phyloP scores from a whole-genome alignment of 2,329 filamentous ascomycete genomes.

The Drechslerella dactyloides region DNA sequence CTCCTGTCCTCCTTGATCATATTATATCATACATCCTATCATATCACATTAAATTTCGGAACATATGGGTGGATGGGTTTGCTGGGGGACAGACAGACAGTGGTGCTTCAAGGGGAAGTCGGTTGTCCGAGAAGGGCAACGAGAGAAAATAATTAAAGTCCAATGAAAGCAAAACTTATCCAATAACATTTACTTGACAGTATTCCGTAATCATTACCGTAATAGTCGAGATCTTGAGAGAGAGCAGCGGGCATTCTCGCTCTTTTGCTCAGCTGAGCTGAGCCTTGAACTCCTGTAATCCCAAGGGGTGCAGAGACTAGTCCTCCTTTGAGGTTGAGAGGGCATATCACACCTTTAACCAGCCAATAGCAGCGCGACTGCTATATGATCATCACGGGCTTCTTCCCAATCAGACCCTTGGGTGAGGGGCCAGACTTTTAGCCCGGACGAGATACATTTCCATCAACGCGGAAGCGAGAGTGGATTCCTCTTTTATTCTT shows the following conservation, averaged over 20 bases:
- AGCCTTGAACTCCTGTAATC: neutral
- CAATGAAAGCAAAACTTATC: slow-evolving; percentile 14
- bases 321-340: neutral
- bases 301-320: neutral
- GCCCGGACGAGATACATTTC: neutral
- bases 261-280: neutral
- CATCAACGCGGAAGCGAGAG: slow-evolving; percentile 5
- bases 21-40: slow-evolving; percentile 10
- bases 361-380: neutral
- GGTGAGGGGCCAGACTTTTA: neutral
- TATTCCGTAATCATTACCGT: neutral
- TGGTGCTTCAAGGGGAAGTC: slow-evolving; percentile 5
- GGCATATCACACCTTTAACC: neutral
- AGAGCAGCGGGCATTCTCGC: neutral
- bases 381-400: neutral
- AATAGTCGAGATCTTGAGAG: neutral
- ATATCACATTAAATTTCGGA: slow-evolving; percentile 10
- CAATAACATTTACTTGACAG: neutral
- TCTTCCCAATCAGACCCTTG: neutral
- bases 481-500: neutral
- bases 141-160: slow-evolving; percentile 31
- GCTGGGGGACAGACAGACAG: slow-evolving; percentile 14
- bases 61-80: slow-evolving; percentile 25
- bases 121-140: slow-evolving; percentile 29
- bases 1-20: slow-evolving; percentile 18